Evolutionary conservation across 1,284 basidiomycete species (phyloP).

Genomic region (Heterobasidion parviporum): DNA sequence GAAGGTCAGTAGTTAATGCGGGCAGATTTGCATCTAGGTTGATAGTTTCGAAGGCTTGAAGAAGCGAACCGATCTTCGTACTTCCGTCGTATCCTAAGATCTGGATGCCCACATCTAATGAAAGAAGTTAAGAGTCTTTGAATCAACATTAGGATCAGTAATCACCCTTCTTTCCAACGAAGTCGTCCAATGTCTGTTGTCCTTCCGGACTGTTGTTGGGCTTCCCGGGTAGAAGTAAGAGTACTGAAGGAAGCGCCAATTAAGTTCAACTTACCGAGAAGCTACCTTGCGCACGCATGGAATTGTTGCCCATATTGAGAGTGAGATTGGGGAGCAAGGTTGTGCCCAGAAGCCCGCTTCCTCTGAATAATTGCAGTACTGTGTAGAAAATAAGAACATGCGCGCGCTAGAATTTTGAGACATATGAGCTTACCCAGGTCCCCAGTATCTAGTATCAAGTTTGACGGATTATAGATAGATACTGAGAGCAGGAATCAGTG

Average conservation of each 20-base stretch:
- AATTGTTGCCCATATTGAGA: constrained; percentile 52
- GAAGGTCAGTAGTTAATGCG: constrained; percentile 49
- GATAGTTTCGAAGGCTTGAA: constrained; percentile 56
- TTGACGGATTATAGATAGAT: constrained; percentile 67
- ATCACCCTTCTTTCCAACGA: constrained; percentile 51
- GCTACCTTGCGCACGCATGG: constrained; percentile 34
- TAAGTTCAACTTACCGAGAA: constrained; percentile 32
- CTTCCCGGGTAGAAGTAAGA: constrained; percentile 22
- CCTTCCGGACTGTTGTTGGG: constrained; percentile 60
- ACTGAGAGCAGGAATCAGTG: constrained; percentile 24
- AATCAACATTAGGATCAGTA: constrained; percentile 7
- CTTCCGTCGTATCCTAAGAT: constrained; percentile 57
- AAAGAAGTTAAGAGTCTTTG: constrained; percentile 1
- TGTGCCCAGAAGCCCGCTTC: constrained; percentile 46
- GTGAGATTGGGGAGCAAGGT: constrained; percentile 51
- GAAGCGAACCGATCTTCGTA: constrained; percentile 52
- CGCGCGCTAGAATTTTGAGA: neutral
- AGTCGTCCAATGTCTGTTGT: constrained; percentile 59
- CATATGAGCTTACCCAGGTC: constrained; percentile 41
- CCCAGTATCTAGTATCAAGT: constrained; percentile 52
- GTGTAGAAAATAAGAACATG: neutral
- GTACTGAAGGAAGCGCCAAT: neutral
- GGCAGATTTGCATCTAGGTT: constrained; percentile 55
- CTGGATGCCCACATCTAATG: constrained; percentile 39
- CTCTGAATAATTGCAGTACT: constrained; percentile 52